These are phyloP conservation scores for Geopyxis carbonaria DNA, from an alignment of 495 filamentous ascomycete species.

Conservation along the genomic window DNA sequence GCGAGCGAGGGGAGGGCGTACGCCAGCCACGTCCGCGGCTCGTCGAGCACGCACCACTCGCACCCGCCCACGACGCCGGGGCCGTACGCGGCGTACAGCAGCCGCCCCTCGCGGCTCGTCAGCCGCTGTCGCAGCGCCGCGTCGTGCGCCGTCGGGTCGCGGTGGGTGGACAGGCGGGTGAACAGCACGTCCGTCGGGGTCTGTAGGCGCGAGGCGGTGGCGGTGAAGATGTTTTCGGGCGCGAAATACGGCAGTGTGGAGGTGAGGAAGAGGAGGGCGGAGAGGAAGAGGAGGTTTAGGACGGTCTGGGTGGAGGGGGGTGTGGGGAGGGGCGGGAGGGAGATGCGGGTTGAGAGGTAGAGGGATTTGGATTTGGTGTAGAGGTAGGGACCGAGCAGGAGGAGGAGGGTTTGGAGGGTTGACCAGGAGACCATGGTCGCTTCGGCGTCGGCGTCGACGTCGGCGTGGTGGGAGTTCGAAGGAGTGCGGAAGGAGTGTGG, in stretches of 20 bases:
- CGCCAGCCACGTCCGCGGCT: slow-evolving; percentile 52
- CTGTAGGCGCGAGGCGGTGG: slow-evolving; percentile 65
- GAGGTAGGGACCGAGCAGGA: slow-evolving; percentile 75
- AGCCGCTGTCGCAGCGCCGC: slow-evolving; percentile 47
- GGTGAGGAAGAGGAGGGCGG: slow-evolving; percentile 39
- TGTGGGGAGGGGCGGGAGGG: slow-evolving; percentile 40
- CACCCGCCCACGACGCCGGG: slow-evolving; percentile 54
- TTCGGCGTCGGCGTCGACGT: no score
- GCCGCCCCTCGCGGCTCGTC: slow-evolving; percentile 48
- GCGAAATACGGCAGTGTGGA: slow-evolving; percentile 50
- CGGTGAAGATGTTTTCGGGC: slow-evolving; percentile 64
- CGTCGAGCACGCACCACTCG: slow-evolving; percentile 64
- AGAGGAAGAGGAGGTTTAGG: slow-evolving; percentile 44
- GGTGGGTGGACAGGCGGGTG: slow-evolving; percentile 48
- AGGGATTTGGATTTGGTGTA: slow-evolving; percentile 53
- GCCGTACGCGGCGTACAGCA: slow-evolving; percentile 70
- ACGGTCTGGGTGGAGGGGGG: slow-evolving; percentile 36
- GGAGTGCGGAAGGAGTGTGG: no score
- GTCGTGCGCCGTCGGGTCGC: slow-evolving; percentile 46
- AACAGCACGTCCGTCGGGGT: slow-evolving; percentile 76
- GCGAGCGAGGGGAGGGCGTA: slow-evolving; percentile 64
- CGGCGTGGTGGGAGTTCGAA: no score
- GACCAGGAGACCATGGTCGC: slow-evolving; percentile 18
- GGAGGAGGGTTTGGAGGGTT: slow-evolving; percentile 49
- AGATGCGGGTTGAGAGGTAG: slow-evolving; percentile 40